A percentile compares a stretch with the other conserved stretches of the same genome.
phyloP scores from a whole-genome alignment of 306 rosid genomes.

The Acacia crassicarpa region DNA sequence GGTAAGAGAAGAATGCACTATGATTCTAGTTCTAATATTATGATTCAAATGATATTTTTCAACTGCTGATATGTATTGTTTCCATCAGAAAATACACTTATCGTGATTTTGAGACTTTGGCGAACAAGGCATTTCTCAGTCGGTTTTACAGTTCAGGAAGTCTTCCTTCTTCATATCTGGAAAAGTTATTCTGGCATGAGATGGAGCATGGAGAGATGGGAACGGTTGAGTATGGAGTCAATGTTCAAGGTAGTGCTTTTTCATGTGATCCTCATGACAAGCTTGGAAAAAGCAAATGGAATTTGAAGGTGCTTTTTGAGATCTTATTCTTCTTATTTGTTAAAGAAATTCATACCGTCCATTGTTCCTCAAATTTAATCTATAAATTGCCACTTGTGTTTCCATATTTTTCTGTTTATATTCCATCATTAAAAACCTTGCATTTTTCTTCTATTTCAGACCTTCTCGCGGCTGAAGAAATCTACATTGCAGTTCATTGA shows the following conservation, averaged over 20 bases:
- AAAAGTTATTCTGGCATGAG: conserved; percentile 43
- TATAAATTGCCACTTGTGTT: background rate
- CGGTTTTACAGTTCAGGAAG: conserved; percentile 29
- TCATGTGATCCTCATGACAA: conserved; percentile 43
- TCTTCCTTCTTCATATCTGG: conserved; percentile 35
- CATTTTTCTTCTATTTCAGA: conserved; percentile 27
- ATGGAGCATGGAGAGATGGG: conserved; percentile 30
- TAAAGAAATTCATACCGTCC: background rate
- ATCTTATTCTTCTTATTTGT: background rate
- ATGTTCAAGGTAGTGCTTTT: conserved; percentile 47
- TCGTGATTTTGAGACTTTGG: conserved; percentile 36
- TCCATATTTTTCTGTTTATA: background rate
- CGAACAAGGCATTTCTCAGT: conserved; percentile 24
- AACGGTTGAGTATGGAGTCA: conserved; percentile 44
- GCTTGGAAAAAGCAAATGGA: conserved; percentile 46
- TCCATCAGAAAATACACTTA: conserved; percentile 38
- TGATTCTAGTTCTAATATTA: background rate
- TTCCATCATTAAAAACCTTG: background rate
- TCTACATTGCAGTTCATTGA: conserved; percentile 38
- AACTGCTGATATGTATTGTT: background rate
- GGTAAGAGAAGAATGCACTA: conserved; percentile 18
- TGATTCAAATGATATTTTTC: background rate
- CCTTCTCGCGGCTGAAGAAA: conserved; percentile 30
- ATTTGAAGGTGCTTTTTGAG: conserved; percentile 39
- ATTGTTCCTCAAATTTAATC: background rate